Percentiles rank a stretch among this genome's conserved stretches.
Evolutionary conservation across 2,329 filamentous ascomycete species (phyloP).

Genomic region (Xylariaceae sp.): DNA sequence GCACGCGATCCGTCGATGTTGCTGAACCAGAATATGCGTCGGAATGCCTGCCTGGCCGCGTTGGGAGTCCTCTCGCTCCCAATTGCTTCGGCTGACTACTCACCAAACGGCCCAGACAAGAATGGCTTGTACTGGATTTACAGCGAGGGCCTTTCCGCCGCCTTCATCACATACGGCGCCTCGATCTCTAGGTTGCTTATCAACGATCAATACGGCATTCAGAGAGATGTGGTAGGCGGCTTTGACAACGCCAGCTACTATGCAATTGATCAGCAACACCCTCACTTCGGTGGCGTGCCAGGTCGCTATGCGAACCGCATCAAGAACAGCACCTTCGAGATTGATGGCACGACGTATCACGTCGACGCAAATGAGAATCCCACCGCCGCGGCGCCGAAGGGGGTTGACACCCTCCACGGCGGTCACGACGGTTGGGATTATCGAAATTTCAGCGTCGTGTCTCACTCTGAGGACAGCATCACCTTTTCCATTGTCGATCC

Average conservation of each 20-base stretch:
- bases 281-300: constrained; percentile 68
- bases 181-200: constrained; percentile 68
- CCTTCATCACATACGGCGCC: constrained; percentile 72
- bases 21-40: constrained; percentile 28
- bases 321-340: constrained; percentile 67
- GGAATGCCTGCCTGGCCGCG: constrained; percentile 27
- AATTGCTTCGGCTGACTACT: constrained; percentile 29
- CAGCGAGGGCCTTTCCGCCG: constrained; percentile 61
- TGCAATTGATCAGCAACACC: constrained; percentile 58
- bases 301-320: constrained; percentile 79
- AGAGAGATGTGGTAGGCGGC: constrained; percentile 67
- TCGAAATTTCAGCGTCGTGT: constrained; percentile 72
- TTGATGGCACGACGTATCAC: constrained; percentile 59
- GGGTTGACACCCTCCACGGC: constrained; percentile 64
- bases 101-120: constrained; percentile 43
- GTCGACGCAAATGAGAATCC: constrained; percentile 62
- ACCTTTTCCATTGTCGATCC: constrained; percentile 71
- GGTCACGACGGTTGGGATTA: constrained; percentile 71
- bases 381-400: constrained; percentile 45
- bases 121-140: constrained; percentile 69
- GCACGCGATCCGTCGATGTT: background rate
- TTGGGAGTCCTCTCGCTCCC: constrained; percentile 34
- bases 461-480: constrained; percentile 62
- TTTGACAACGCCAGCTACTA: constrained; percentile 76
- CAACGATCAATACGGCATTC: constrained; percentile 62